Evolutionary conservation across 305 asterid genomes (phyloP), one percentile per base, ranked within the genome.

Genomic region (Fraxinus floribunda): DNA sequence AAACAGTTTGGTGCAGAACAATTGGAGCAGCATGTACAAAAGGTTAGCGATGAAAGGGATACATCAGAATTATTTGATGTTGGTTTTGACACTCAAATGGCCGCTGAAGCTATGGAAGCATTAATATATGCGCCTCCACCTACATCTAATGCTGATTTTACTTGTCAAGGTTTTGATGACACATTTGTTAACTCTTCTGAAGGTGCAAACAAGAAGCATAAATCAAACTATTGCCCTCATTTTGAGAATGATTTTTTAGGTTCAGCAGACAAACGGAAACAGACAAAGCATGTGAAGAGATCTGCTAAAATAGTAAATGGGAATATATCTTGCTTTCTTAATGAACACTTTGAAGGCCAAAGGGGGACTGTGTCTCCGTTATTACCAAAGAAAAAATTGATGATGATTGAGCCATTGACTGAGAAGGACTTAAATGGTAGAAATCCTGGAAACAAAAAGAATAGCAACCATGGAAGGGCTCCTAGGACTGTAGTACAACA

Each of bases 21-120:
- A 82, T 16, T 77, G 81, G 78, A 41, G 60, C 81, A 79, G 32
- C 80, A 64, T 13, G 74, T 55, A 68, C 92, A 86, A 84, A 81
- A 85, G 60, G 88, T 73, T 78, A 88, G 83, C 75, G 46, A 74
- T 71, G 73, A 24, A 81, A 71, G 78, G 76, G 71, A 79, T 75
- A 44, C 71, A 35, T 86, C 80, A 46, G 94, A 88, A 41, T 83
- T 78, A 10, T 88, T 80, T n/a, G 91, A 86, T 85, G 86, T 91
- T 80, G 98, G 98, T 24, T 72, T 87, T 85, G 93, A 91, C 86
- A 95, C 98, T 85, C 98, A 93, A 86, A 86, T 93, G 77, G 98
- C 98, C 57, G 97, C 93, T 83, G 98, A 94, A 92, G 98, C 97
- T 78, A 94, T 95, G 97, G 93, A 92, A 91, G 89, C 89, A 68